phyloP scores from a whole-genome alignment of 1,284 basidiomycete species.

The Ustanciosporium gigantosporum region DNA sequence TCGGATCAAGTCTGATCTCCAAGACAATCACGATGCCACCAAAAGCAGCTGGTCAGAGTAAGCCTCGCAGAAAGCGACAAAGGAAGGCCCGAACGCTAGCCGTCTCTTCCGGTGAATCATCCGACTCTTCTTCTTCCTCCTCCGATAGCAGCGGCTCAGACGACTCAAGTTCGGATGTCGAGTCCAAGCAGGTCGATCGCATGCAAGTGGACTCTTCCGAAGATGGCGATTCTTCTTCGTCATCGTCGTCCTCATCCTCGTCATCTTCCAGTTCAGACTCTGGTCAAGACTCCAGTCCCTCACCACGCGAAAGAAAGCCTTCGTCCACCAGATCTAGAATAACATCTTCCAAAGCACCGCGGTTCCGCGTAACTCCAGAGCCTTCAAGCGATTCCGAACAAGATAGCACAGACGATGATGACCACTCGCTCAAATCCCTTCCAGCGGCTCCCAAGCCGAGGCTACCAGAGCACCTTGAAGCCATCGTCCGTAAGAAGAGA shows the following conservation, averaged over 20 bases:
- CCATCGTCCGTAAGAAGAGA: background rate
- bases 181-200: too few species aligned
- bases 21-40: background rate
- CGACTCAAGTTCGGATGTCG: too few species aligned
- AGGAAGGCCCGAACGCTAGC: conserved; percentile 33
- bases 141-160: background rate
- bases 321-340: too few species aligned
- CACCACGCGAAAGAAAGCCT: too few species aligned
- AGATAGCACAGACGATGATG: background rate
- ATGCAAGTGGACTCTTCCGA: too few species aligned
- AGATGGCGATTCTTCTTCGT: background rate
- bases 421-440: background rate
- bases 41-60: conserved; percentile 3
- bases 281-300: too few species aligned
- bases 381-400: background rate
- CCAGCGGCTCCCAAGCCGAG: background rate
- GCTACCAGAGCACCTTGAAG: background rate
- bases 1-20: too few species aligned
- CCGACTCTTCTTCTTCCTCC: conserved; percentile 29
- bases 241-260: conserved; percentile 19
- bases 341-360: too few species aligned
- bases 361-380: too few species aligned
- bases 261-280: conserved; percentile 8
- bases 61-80: conserved; percentile 16
- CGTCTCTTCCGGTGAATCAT: conserved; percentile 15